These are phyloP conservation scores for Coemansia sp. DNA, from an alignment of 192 early-diverging fungal species.

Conservation along the genomic window DNA sequence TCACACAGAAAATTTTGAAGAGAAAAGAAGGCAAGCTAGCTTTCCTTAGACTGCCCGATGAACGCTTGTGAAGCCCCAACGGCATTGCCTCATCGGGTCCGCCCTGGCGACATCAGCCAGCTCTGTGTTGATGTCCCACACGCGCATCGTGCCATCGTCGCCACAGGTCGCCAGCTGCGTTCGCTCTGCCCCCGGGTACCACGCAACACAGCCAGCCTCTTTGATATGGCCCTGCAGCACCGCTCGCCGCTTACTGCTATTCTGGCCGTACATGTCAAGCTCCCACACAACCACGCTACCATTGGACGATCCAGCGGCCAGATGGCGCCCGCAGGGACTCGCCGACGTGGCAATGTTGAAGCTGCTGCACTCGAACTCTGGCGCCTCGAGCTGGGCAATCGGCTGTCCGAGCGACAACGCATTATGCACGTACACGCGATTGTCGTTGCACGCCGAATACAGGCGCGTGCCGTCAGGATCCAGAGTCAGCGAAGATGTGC, in stretches of 20 bases:
- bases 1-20: neutral
- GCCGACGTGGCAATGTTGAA: conserved; percentile 74
- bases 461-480: conserved; percentile 66
- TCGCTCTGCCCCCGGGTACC: conserved; percentile 58
- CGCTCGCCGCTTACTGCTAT: conserved; percentile 21
- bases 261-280: conserved; percentile 54
- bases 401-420: conserved; percentile 56
- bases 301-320: conserved; percentile 74
- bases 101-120: conserved; percentile 22
- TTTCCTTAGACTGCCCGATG: neutral
- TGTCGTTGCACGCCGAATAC: conserved; percentile 73
- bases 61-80: conserved; percentile 39
- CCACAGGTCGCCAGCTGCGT: conserved; percentile 74
- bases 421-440: conserved; percentile 74
- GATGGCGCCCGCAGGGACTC: conserved; percentile 72
- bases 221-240: conserved; percentile 67
- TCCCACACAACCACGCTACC: conserved; percentile 73
- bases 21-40: neutral
- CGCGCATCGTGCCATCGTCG: conserved; percentile 73
- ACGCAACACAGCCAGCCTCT: conserved; percentile 76
- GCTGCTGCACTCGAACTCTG: conserved; percentile 61
- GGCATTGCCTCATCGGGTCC: conserved; percentile 26
- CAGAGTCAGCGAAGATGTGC: conserved; percentile 69
- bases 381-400: conserved; percentile 58
- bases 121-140: conserved; percentile 63